Evolutionary conservation across 1,284 basidiomycete species (phyloP).

Genomic region (Anthracocystis walkeri): DNA sequence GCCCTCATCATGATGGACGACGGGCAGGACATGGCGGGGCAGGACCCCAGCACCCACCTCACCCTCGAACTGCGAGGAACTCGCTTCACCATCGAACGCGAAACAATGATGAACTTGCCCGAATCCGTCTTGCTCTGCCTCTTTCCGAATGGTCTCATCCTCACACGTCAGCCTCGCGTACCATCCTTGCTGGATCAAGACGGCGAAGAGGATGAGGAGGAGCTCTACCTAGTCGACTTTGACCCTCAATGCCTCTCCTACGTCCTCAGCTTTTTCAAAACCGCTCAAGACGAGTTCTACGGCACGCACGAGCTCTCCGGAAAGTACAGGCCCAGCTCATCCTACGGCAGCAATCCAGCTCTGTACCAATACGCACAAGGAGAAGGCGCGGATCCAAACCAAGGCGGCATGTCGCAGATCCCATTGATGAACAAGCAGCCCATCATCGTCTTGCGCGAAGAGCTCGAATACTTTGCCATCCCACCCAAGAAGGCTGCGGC

Average conservation of each 20-base stretch:
- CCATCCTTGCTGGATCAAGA: conserved; percentile 40
- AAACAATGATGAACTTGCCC: conserved; percentile 97
- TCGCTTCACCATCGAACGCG: conserved; percentile 94
- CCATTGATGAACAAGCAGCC: conserved; percentile 95
- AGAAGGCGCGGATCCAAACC: conserved; percentile 71
- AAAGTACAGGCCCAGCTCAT: conserved; percentile 76
- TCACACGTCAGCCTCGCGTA: conserved; percentile 83
- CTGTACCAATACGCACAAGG: conserved; percentile 38
- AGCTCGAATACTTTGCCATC: conserved; percentile 97
- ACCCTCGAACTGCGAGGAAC: conserved; percentile 90
- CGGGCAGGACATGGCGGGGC: conserved; percentile 36
- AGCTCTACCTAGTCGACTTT: conserved; percentile 95
- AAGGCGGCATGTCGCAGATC: conserved; percentile 63
- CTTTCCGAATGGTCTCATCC: conserved; percentile 95
- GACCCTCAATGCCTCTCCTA: conserved; percentile 96
- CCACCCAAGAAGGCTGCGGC: conserved; percentile 71
- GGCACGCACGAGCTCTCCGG: conserved; percentile 82
- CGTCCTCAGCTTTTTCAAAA: conserved; percentile 90
- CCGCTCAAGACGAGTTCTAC: conserved; percentile 90
- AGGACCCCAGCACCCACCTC: conserved; percentile 75
- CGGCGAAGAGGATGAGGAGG: conserved; percentile 81
- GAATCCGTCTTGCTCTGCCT: conserved; percentile 96
- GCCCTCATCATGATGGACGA: conserved; percentile 47
- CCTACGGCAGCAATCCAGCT: conserved; percentile 33
- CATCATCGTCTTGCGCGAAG: conserved; percentile 96